A percentile compares a stretch with the other conserved stretches of the same genome.
phyloP scores from a whole-genome alignment of 768 basidiomycete genomes.

The Xerocomus brunneocitrinus region DNA sequence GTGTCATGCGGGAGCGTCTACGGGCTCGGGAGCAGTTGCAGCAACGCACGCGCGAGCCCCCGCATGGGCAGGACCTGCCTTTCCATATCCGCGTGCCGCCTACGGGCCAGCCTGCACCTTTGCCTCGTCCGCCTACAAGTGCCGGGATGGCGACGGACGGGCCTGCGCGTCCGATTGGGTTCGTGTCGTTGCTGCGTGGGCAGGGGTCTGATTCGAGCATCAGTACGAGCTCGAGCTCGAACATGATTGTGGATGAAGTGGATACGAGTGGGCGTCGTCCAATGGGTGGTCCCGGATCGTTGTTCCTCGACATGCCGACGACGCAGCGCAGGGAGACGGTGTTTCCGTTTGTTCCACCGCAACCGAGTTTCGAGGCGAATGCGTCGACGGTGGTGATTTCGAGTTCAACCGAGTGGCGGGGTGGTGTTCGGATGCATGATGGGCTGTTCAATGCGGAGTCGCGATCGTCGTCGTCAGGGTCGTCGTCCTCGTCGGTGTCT shows the following conservation, averaged over 20 bases:
- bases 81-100: slow-evolving; percentile 9
- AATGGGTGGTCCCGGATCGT: neutral
- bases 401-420: slow-evolving; percentile 15
- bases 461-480: slow-evolving; percentile 18
- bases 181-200: slow-evolving; percentile 10
- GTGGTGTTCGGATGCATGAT: neutral
- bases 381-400: slow-evolving; percentile 5
- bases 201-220: slow-evolving; percentile 18
- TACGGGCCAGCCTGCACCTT: slow-evolving; percentile 4
- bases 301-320: slow-evolving; percentile 2
- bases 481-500: neutral
- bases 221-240: slow-evolving; percentile 9
- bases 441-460: slow-evolving; percentile 5
- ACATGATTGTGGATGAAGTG: slow-evolving; percentile 8
- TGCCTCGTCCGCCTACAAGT: slow-evolving; percentile 4
- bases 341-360: slow-evolving; percentile 10
- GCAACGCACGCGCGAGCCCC: neutral
- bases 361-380: slow-evolving; percentile 2
- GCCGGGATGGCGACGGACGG: neutral
- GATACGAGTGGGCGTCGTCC: slow-evolving; percentile 4
- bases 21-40: slow-evolving; percentile 14
- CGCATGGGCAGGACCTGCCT: slow-evolving; percentile 3
- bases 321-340: slow-evolving; percentile 10
- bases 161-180: slow-evolving; percentile 7
- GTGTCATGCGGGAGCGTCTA: slow-evolving; percentile 10